phyloP scores from a whole-genome alignment of 2,329 filamentous ascomycete species.

The Diplocarpon rosae region DNA sequence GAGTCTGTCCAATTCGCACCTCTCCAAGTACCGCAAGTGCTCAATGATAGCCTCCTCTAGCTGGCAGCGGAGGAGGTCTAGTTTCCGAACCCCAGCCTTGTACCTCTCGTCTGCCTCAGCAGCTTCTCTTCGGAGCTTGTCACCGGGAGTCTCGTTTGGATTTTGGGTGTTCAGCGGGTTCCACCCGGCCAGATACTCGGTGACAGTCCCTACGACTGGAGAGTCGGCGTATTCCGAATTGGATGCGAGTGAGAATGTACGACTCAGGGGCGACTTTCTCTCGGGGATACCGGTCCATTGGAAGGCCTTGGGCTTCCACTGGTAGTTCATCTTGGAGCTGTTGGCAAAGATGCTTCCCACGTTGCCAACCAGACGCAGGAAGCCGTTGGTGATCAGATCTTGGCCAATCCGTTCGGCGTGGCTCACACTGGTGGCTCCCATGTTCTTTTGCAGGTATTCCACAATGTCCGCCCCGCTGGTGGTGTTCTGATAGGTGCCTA shows the following conservation, averaged over 20 bases:
- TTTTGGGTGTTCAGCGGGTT: conserved; percentile 82
- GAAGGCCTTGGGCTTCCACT: conserved; percentile 91
- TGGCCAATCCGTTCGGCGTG: conserved; percentile 93
- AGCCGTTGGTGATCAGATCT: conserved; percentile 76
- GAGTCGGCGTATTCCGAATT: conserved; percentile 56
- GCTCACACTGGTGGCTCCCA: conserved; percentile 73
- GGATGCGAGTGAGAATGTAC: conserved; percentile 62
- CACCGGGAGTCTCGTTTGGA: conserved; percentile 85
- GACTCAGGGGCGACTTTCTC: conserved; percentile 63
- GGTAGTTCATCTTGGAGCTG: conserved; percentile 93
- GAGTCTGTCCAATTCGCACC: conserved; percentile 87
- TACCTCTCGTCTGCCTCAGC: conserved; percentile 88
- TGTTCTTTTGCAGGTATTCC: conserved; percentile 83
- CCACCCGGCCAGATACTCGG: conserved; percentile 85
- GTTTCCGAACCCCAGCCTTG: conserved; percentile 72
- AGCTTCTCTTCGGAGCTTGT: conserved; percentile 80
- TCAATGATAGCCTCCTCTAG: conserved; percentile 92
- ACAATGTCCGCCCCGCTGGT: conserved; percentile 88
- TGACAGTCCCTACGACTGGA: conserved; percentile 69
- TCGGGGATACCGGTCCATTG: conserved; percentile 78
- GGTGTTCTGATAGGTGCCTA: conserved; percentile 90
- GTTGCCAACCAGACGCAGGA: conserved; percentile 82
- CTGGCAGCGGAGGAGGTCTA: conserved; percentile 84
- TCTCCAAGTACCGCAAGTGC: conserved; percentile 91
- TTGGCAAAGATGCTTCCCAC: conserved; percentile 95